Base-by-base conservation (phyloP, 148 eudicot genomes). In the Linanthus parryae region DNA sequence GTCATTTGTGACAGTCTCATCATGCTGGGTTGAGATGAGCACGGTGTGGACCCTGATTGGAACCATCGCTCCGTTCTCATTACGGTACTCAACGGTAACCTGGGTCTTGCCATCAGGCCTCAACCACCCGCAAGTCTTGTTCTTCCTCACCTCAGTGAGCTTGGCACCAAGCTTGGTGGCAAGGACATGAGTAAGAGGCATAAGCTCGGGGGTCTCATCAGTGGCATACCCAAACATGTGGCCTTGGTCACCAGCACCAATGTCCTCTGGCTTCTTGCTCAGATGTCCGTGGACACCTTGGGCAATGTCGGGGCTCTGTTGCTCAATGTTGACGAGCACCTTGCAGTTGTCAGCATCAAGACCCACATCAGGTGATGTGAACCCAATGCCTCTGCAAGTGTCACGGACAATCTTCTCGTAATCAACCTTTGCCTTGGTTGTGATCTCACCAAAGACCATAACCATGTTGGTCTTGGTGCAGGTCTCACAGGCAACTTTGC, bases 181-280 rank as follows among this genome's bases (percentile, higher is more conserved):
- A 3, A 49, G 38, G 12, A 49, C 54, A 9, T 49, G 54, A 30
- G 54, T 49, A 7, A 49, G 54, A 49, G 54, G 54, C 54, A 49
- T 49, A 30, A 49, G 54, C 22, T 49, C 54, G 2, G 54, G 54
- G 20, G 54, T 49, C 37, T 49, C 54, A 30, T 49, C 54, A 2
- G 54, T 49, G 14, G 54, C 54, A 49, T 49, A 49, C 14, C 63
- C 63, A 36, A 58, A 47, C 54, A 58, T 47, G 50, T 47, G 54
- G 22, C 63, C 63, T 43, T 58, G 63, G 16, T 58, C 63, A n/a
- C 63, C 54, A n/a, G 63, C 63, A n/a, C 63, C 63, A 9, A 58
- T 47, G 3, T 47, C 63, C 20, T 58, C 63, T 0, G 63, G 44
- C 26, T 25, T 58, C 30, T 11, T 47, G 17, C 29, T 58, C 7